These are phyloP conservation scores for Hyaloscypha hepaticicola DNA, from an alignment of 495 filamentous ascomycete genomes.

Conservation along the genomic window DNA sequence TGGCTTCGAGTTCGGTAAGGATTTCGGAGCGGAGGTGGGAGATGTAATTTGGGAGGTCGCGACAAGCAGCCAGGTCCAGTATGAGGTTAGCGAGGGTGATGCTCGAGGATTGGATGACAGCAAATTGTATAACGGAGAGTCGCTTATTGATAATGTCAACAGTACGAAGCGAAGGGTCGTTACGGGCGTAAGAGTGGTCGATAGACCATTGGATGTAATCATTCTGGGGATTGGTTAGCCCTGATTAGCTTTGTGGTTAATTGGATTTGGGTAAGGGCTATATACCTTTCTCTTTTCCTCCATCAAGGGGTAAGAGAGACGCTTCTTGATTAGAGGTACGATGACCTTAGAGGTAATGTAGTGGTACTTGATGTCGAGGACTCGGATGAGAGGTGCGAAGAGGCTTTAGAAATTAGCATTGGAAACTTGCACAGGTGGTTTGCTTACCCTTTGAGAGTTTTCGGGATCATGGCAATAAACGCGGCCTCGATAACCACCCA, in stretches of 20 bases:
- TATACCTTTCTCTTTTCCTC: conserved; percentile 3
- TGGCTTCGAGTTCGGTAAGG: conserved; percentile 5
- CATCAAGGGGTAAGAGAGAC: conserved; percentile 17
- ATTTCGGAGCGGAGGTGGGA: conserved; percentile 5
- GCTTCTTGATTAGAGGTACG: conserved; percentile 35
- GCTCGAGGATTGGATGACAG: conserved; percentile 50
- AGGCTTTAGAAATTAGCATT: conserved; percentile 29
- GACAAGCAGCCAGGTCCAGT: conserved; percentile 34
- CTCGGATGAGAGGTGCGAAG: conserved; percentile 35
- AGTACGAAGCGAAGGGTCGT: conserved; percentile 32
- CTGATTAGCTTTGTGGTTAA: conserved; percentile 1
- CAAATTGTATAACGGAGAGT: conserved; percentile 44
- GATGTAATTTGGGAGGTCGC: neutral
- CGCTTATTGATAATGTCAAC: conserved; percentile 37
- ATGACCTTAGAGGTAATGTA: conserved; percentile 32
- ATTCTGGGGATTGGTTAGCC: conserved; percentile 28
- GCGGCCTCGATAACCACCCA: conserved; percentile 36
- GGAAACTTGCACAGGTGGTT: conserved; percentile 35
- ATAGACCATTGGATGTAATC: conserved; percentile 43
- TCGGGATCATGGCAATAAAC: conserved; percentile 37
- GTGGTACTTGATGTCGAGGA: conserved; percentile 36
- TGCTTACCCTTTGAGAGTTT: conserved; percentile 41
- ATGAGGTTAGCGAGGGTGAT: conserved; percentile 45
- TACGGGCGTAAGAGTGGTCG: conserved; percentile 33
- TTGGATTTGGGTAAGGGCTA: neutral